Base-by-base conservation (phyloP, 495 filamentous ascomycete genomes). In the Xylaria bambusicola region DNA sequence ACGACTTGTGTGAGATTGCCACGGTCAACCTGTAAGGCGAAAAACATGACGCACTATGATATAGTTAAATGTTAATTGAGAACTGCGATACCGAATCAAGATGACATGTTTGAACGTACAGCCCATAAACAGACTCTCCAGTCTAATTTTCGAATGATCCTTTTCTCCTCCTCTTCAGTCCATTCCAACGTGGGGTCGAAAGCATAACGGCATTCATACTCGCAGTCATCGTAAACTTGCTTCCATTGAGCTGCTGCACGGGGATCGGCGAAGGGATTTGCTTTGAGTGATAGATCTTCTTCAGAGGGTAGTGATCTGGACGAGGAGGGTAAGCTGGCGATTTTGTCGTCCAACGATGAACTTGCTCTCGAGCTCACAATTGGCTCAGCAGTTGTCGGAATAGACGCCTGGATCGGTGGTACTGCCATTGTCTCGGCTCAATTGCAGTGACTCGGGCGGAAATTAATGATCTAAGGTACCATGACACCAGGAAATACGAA, bases 21-120 rank as follows among this genome's bases (percentile, higher is more conserved):
- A 15, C 84, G 75, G 63, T 86, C 84, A 15, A 85, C 74, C 55
- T 86, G 80, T 0, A 86, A 71, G 9, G 75, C 78, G 56, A 84
- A 83, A 57, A 85, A 85, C 81, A 77, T 75, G 27, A 72, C 60
- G 38, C 72, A 79, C 70, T 72, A 49, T 21, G 50, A 7, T 21
- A 26, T 23, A 49, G 29, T 5, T 33, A 10, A n/a, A 45, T 10
- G 8, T 46, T 24, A 40, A 31, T 55, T 66, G 53, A 52, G 55
- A 10, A 10, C 3, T 36, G 31, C 33, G 36, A 49, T 46, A 42
- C 23, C 33, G 31, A 13, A 12, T n/a, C n/a, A n/a, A n/a, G n/a
- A 35, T 31, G 52, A 29, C 17, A 9, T 50, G 42, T 38, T n/a
- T 23, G 65, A 62, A 21, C 78, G 56, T 69, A 78, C 80, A 57